These are phyloP conservation scores for Acer campestre DNA, from an alignment of 345 rosid species.

Conservation along the genomic window DNA sequence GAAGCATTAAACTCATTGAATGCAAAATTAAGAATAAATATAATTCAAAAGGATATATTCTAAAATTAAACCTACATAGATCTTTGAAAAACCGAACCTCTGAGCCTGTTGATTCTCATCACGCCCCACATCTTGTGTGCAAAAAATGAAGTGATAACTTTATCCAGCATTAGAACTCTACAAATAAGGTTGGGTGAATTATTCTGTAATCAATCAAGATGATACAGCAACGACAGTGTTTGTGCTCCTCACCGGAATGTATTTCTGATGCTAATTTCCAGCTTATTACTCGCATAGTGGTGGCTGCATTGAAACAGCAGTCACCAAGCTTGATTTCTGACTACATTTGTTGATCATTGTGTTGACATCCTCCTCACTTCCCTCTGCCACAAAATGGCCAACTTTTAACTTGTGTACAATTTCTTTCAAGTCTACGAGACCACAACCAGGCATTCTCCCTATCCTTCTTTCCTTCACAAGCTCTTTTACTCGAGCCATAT, in stretches of 20 bases:
- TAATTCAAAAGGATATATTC: background rate
- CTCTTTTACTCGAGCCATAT: constrained; percentile 53
- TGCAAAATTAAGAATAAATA: background rate
- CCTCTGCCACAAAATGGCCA: constrained; percentile 19
- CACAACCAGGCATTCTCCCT: constrained; percentile 52
- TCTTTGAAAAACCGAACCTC: background rate
- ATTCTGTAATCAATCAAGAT: too few species aligned
- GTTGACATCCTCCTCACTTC: constrained; percentile 17
- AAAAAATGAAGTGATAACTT: too few species aligned
- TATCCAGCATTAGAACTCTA: too few species aligned
- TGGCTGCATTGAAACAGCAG: too few species aligned
- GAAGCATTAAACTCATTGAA: background rate
- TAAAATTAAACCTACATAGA: background rate
- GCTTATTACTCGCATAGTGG: too few species aligned
- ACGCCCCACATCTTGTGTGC: background rate
- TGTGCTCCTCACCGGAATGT: background rate
- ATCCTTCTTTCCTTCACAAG: constrained; percentile 43
- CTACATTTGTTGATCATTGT: constrained; percentile 1
- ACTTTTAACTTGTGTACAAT: constrained; percentile 51
- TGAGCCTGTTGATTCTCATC: background rate
- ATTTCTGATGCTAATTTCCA: background rate
- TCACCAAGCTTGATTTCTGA: background rate
- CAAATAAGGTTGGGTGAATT: too few species aligned
- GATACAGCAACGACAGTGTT: background rate
- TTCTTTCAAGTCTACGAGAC: constrained; percentile 64